phyloP scores from a whole-genome alignment of 2,329 filamentous ascomycete genomes.

The Rhynchosporium secalis region DNA sequence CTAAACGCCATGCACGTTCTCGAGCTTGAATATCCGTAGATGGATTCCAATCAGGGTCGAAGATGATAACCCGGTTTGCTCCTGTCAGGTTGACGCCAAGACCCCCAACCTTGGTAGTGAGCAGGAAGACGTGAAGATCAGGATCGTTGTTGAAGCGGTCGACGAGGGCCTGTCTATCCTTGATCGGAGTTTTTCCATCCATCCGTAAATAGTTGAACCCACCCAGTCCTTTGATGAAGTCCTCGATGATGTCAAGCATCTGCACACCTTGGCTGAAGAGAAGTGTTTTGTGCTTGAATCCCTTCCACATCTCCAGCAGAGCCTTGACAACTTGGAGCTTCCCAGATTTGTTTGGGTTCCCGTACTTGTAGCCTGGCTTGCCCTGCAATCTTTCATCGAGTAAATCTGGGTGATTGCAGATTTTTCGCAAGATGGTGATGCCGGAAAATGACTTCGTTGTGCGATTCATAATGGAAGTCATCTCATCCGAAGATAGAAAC shows the following conservation, averaged over 20 bases:
- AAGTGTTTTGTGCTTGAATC: conserved; percentile 81
- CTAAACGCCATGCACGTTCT: conserved; percentile 92
- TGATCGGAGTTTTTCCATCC: conserved; percentile 90
- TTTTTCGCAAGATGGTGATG: conserved; percentile 89
- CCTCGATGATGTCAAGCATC: conserved; percentile 93
- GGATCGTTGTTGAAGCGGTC: conserved; percentile 88
- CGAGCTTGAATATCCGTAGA: conserved; percentile 94
- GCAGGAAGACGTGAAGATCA: conserved; percentile 79
- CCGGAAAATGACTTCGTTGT: conserved; percentile 81
- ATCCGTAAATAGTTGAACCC: conserved; percentile 81
- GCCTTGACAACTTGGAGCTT: conserved; percentile 96
- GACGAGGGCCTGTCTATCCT: conserved; percentile 83
- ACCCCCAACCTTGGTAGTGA: conserved; percentile 94
- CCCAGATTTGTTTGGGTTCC: conserved; percentile 75
- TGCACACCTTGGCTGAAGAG: conserved; percentile 91
- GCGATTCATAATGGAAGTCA: conserved; percentile 75
- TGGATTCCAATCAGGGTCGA: conserved; percentile 98
- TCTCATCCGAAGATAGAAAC: conserved; percentile 81
- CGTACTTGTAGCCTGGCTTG: conserved; percentile 73
- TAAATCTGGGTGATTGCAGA: conserved; percentile 96
- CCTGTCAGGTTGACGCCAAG: conserved; percentile 93
- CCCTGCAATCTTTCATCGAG: conserved; percentile 58
- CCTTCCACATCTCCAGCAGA: conserved; percentile 84
- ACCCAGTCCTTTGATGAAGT: conserved; percentile 67
- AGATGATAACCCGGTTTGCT: conserved; percentile 94